Base-by-base conservation (phyloP, 2,329 filamentous ascomycete genomes). In the Lachnellula occidentalis region DNA sequence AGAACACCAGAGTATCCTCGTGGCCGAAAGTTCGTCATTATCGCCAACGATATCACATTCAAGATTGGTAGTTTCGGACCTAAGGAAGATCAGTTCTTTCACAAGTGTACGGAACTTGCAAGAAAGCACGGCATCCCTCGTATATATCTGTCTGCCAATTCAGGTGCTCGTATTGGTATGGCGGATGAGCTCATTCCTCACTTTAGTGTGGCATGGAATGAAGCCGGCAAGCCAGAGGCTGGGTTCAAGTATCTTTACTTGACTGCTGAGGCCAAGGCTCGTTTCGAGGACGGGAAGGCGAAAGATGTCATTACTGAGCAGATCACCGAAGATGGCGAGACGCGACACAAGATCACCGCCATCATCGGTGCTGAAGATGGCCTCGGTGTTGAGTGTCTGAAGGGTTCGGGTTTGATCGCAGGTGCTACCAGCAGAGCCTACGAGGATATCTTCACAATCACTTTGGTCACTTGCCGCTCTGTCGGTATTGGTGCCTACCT, bases 401-500 rank as follows among this genome's bases (percentile, higher is more conserved):
- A 91, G 72, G 94, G 94, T 59, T 99, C 94, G 64, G 94, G 94
- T 84, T 83, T 99, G 64, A 99, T 99, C 75, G 94, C 94, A 58
- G 94, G 94, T 79, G 92, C 92, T 67, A 99, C 94, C 36, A 96
- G 92, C 70, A 86, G 89, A 70, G 94, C 94, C 42, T 99, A 99
- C 75, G 92, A 96, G 69, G 94, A 99, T 71, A 96, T 99, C 72
- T 99, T 99, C 78, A 99, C 94, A 55, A 87, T 96, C 68, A 99
- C 94, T 19, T 80, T 99, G 63, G 94, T 99, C 59, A 99, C 94
- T 59, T 99, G 94, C 75, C 88, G 94, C 70, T 99, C 94, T 65
- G 94, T 99, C 70, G 94, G 94, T 87, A 99, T 99, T 62, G 94
- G 94, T 82, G 94, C 94, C 50, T 99, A 99, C 76, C 88, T 99